phyloP scores from a whole-genome alignment of 805 yeast species.

The Cephaloascus albidus region DNA sequence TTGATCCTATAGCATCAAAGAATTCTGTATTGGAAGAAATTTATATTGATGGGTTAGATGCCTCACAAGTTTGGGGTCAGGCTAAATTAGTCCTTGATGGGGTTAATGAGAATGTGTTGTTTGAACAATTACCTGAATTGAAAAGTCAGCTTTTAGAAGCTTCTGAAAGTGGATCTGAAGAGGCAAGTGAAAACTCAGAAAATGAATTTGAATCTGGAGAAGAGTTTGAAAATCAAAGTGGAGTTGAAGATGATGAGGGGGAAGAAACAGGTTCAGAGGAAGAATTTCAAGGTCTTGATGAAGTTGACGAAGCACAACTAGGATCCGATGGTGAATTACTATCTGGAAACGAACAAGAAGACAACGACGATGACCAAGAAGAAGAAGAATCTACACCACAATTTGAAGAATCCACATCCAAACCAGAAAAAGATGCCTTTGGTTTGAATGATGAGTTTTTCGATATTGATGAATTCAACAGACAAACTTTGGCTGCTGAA shows the following conservation, averaged over 20 bases:
- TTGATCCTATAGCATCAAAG: slow-evolving; percentile 49
- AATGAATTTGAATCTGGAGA: slow-evolving; percentile 15
- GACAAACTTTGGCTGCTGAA: slow-evolving; percentile 42
- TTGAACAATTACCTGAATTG: slow-evolving; percentile 44
- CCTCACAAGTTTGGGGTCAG: slow-evolving; percentile 92
- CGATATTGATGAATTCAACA: slow-evolving; percentile 75
- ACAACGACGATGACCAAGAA: slow-evolving; percentile 9
- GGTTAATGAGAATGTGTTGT: slow-evolving; percentile 55
- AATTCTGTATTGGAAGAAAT: slow-evolving; percentile 71
- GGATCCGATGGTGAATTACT: slow-evolving; percentile 6
- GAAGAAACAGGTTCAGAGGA: slow-evolving; percentile 6
- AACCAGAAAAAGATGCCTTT: slow-evolving; percentile 35
- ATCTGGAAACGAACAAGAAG: slow-evolving; percentile 7
- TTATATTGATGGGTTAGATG: slow-evolving; percentile 77
- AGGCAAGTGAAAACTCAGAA: slow-evolving; percentile 13
- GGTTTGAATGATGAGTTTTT: slow-evolving; percentile 82
- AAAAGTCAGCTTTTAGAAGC: slow-evolving; percentile 23
- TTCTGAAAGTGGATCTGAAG: slow-evolving; percentile 11
- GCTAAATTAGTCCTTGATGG: slow-evolving; percentile 77
- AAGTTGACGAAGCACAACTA: slow-evolving; percentile 2
- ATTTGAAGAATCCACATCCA: too few species aligned
- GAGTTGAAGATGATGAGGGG: slow-evolving; percentile 7
- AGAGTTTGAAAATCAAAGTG: slow-evolving; percentile 14
- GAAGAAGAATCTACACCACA: slow-evolving; percentile 8
- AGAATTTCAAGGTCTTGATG: slow-evolving; percentile 3